Evolutionary conservation across 441 rosid species (phyloP), one percentile per base, ranked within the genome.

Genomic region (Gossypium laxum): DNA sequence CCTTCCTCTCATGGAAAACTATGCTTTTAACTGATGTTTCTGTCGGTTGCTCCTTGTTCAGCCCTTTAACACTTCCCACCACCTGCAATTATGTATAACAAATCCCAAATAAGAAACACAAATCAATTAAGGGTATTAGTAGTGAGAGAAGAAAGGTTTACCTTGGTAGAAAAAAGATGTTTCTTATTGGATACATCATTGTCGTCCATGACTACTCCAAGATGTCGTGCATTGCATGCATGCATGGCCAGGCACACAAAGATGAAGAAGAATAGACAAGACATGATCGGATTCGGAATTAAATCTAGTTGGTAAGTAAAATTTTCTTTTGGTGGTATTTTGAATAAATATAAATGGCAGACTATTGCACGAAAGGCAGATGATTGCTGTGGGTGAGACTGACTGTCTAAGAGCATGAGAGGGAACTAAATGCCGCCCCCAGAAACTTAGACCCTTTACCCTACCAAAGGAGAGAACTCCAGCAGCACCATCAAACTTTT

Each of bases 151-250:
- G 11, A 28, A 18, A 72, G 30, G 8, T 4, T 43, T 64, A 64
- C 78, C 76, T 63, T 55, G 76, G 48, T 0, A 5, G 72, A 47
- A 52, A 73, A 75, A 24, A 12, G 59, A 65, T 48, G 30, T 1
- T 64, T 70, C 34, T 17, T 15, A 15, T 41, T 11, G 32, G 69
- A 67, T 51, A 67, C 38, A 63, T 41, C 21, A 19, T 81, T 75
- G 84, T 17, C 19, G 50, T 32, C 72, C 28, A 54, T 72, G 54
- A 63, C 38, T 2, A 22, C 51, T 15, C 74, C 69, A 10, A 78
- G 69, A 73, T 24, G 81, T 10, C 87, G 83, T 82, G 85, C 91
- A 58, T 54, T 26, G 45, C 80, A 80, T 67, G 78, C 75, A 79
- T 80, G 84, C 79, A 78, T 68, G 74, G 78, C 71, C 34, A 78